Conservation (phyloP, 441 rosid species). For the Isatis lusitanica region DNA sequence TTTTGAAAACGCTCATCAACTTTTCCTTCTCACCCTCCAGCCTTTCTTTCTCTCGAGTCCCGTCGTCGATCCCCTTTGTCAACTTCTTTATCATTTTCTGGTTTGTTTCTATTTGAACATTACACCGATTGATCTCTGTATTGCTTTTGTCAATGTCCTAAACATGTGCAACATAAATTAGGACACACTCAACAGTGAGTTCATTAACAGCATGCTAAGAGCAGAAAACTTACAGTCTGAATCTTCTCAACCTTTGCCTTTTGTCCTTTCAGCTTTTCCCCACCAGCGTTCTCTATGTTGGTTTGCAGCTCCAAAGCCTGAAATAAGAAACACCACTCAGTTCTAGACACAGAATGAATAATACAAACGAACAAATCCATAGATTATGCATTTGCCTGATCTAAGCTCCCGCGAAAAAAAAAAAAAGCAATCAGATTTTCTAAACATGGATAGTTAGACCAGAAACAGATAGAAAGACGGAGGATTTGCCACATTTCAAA, state of each 20-base stretch:
- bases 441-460: neutral
- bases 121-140: slow-evolving; percentile 88
- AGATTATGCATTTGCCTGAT: slow-evolving; percentile 2
- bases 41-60: slow-evolving; percentile 71
- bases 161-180: slow-evolving; percentile 28
- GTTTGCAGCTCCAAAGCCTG: slow-evolving; percentile 82
- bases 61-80: slow-evolving; percentile 84
- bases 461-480: neutral
- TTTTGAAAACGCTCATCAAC: slow-evolving; percentile 58
- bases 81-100: slow-evolving; percentile 86
- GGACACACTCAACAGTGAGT: slow-evolving; percentile 3
- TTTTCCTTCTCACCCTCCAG: slow-evolving; percentile 73
- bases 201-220: slow-evolving; percentile 11
- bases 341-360: neutral
- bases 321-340: slow-evolving; percentile 26
- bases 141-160: slow-evolving; percentile 84
- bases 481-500: neutral
- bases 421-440: neutral
- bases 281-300: slow-evolving; percentile 91
- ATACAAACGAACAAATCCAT: neutral
- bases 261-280: slow-evolving; percentile 74
- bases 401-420: neutral
- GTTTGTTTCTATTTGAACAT: slow-evolving; percentile 87
- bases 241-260: slow-evolving; percentile 79
- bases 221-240: slow-evolving; percentile 70